Evolutionary conservation across 2,329 filamentous ascomycete genomes (phyloP).

Genomic region (Monilinia fructigena): DNA sequence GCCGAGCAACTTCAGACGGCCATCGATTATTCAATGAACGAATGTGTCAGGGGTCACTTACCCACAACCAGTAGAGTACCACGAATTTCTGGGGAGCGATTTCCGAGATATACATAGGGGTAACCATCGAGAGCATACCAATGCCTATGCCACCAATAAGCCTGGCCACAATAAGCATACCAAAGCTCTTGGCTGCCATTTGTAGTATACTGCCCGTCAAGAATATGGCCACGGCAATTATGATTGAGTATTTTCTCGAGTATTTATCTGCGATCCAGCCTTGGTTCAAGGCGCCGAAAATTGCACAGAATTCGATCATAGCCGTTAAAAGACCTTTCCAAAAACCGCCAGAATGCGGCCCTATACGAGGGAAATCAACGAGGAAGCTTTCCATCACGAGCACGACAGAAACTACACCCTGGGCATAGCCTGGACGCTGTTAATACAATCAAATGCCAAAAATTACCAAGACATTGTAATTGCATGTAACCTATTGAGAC

Average conservation of each 20-base stretch:
- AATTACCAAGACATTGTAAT: not conserved
- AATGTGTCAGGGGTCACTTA: not conserved
- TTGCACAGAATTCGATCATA: conserved; percentile 45
- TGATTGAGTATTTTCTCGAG: conserved; percentile 52
- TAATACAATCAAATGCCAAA: not conserved
- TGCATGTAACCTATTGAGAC: not conserved
- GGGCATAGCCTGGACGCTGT: conserved; percentile 46
- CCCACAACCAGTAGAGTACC: conserved; percentile 27
- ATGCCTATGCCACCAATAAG: conserved; percentile 50
- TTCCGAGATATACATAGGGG: conserved; percentile 51
- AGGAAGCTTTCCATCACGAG: conserved; percentile 47
- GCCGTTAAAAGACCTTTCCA: conserved; percentile 20
- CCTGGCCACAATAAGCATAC: conserved; percentile 50
- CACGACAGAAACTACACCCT: conserved; percentile 47
- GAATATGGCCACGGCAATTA: conserved; percentile 52
- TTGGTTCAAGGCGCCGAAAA: conserved; percentile 33
- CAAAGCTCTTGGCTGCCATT: conserved; percentile 50
- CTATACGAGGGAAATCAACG: conserved; percentile 39
- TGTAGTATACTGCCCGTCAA: conserved; percentile 52
- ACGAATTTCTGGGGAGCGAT: conserved; percentile 44
- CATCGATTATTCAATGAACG: not conserved
- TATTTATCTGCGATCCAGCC: conserved; percentile 48
- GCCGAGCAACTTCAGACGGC: not conserved
- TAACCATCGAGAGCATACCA: conserved; percentile 48
- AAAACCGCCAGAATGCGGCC: conserved; percentile 19